A percentile compares a stretch with the other conserved stretches of the same genome.
Evolutionary conservation across 2,329 filamentous ascomycete genomes (phyloP).

Genomic region (Nigrograna mackinnonii): DNA sequence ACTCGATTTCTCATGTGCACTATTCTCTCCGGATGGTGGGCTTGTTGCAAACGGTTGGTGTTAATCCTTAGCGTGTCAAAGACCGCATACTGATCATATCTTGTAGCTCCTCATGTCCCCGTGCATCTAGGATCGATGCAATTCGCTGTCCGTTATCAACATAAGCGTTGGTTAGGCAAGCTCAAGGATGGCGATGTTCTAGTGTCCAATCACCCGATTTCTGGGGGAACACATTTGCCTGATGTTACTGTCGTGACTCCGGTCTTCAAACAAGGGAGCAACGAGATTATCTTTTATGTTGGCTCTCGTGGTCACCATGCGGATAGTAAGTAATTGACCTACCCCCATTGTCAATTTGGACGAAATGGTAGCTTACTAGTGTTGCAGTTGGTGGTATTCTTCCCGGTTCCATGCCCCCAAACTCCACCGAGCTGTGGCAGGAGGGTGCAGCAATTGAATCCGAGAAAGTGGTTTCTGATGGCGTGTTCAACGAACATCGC

Average conservation of each 20-base stretch:
- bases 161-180: not conserved
- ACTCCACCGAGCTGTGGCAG: not conserved
- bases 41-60: constrained; percentile 1
- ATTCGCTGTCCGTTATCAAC: constrained; percentile 1
- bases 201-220: not conserved
- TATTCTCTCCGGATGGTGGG: not conserved
- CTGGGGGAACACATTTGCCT: not conserved
- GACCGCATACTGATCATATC: too few relatives aligned
- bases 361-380: too few relatives aligned
- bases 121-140: not conserved
- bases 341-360: too few relatives aligned
- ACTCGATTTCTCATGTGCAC: not conserved
- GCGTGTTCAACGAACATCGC: not conserved
- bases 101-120: constrained; percentile 1
- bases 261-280: not conserved
- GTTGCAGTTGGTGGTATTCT: not conserved
- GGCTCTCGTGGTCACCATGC: not conserved
- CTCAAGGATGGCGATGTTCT: not conserved
- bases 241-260: not conserved
- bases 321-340: too few relatives aligned
- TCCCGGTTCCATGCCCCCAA: not conserved
- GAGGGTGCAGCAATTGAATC: not conserved
- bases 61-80: too few relatives aligned
- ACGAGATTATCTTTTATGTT: not conserved
- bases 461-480: not conserved